These are phyloP conservation scores for Crithidia sp. DNA, from an alignment of 208 protist species.

Conservation along the genomic window DNA sequence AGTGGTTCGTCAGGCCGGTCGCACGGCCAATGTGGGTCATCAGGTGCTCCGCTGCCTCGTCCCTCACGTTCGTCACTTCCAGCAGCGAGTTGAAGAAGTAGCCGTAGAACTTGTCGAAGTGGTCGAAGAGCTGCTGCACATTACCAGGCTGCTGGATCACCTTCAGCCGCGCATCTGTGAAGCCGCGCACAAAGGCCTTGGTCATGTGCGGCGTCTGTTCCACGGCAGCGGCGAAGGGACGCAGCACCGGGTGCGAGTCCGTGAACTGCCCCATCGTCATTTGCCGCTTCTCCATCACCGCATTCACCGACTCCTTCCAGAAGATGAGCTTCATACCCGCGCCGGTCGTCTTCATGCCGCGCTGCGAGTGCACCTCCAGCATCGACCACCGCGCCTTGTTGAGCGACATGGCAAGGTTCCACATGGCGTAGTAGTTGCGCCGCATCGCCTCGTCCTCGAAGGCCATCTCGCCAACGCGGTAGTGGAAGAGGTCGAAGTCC, in stretches of 20 bases:
- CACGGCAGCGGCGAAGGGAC: conserved; percentile 76
- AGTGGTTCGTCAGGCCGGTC: conserved; percentile 82
- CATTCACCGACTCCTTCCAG: conserved; percentile 78
- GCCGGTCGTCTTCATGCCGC: conserved; percentile 87
- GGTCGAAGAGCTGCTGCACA: conserved; percentile 90
- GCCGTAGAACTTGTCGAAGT: conserved; percentile 92
- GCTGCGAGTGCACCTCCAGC: conserved; percentile 88
- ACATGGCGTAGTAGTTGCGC: conserved; percentile 89
- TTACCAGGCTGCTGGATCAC: conserved; percentile 89
- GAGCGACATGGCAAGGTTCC: conserved; percentile 81
- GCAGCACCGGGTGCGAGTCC: conserved; percentile 86
- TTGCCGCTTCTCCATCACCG: conserved; percentile 70
- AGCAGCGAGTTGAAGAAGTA: conserved; percentile 92
- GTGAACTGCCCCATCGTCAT: conserved; percentile 84
- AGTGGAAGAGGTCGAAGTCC: conserved; percentile 82
- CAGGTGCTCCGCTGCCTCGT: conserved; percentile 83
- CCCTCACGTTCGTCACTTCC: conserved; percentile 77
- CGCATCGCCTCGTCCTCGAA: conserved; percentile 61
- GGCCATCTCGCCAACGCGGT: conserved; percentile 79
- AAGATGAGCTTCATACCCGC: conserved; percentile 91
- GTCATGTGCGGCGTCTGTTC: conserved; percentile 80
- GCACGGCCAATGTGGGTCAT: conserved; percentile 88
- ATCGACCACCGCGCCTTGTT: conserved; percentile 92
- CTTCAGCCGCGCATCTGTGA: conserved; percentile 81
- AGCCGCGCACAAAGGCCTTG: conserved; percentile 88